Percentiles rank a stretch among this genome's conserved stretches.
phyloP scores from a whole-genome alignment of 768 basidiomycete species.

The Cystofilobasidium macerans region DNA sequence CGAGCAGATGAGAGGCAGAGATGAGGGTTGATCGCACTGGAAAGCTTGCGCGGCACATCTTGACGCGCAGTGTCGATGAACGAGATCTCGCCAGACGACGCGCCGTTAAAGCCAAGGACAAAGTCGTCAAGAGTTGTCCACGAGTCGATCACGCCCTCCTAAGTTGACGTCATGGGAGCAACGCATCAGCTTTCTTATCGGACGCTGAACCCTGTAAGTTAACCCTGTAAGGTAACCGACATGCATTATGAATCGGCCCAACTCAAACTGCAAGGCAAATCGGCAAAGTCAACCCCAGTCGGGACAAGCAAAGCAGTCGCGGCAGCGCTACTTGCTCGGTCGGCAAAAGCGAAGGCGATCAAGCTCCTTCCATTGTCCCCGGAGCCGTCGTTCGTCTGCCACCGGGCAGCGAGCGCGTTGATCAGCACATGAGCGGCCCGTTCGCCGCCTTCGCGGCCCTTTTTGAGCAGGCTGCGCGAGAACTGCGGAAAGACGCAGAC shows the following conservation, averaged over 20 bases:
- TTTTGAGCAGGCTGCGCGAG: neutral
- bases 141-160: neutral
- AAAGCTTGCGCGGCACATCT: neutral
- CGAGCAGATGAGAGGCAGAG: neutral
- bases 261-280: neutral
- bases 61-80: neutral
- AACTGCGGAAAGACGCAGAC: no score
- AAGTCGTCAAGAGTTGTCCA: conserved; percentile 5
- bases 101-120: conserved; percentile 1
- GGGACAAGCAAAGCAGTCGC: no score
- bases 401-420: neutral
- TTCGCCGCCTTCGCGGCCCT: neutral
- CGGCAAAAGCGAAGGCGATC: no score
- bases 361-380: no score
- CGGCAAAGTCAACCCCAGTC: neutral
- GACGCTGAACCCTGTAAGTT: no score
- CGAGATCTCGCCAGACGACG: neutral
- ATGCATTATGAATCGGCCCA: neutral
- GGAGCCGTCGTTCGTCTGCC: neutral
- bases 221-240: neutral
- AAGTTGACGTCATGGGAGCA: no score
- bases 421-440: neutral
- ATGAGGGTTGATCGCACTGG: neutral
- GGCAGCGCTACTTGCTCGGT: no score
- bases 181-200: no score